Conservation (phyloP, 805 yeast genomes). For the Tetrapisispora namnaoensis region DNA sequence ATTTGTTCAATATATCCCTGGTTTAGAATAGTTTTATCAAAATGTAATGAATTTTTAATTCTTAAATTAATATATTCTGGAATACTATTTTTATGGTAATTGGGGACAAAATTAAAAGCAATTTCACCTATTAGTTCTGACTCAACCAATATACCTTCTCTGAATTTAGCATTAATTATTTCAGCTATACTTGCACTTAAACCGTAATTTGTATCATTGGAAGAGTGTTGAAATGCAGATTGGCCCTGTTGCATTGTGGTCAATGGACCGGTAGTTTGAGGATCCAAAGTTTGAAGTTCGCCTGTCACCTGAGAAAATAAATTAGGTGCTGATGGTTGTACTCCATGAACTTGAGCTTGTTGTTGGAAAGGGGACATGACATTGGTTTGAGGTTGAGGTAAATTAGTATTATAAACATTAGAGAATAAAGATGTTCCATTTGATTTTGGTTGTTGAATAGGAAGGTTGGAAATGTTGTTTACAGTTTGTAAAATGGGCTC, state of each 20-base stretch:
- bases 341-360: slow-evolving; percentile 8
- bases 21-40: slow-evolving; percentile 43
- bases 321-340: slow-evolving; percentile 26
- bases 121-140: slow-evolving; percentile 75
- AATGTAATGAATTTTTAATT: slow-evolving; percentile 33
- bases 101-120: slow-evolving; percentile 58
- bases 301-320: slow-evolving; percentile 25
- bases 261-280: slow-evolving; percentile 16
- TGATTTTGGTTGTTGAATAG: slow-evolving; percentile 7
- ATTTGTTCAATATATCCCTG: slow-evolving; percentile 43
- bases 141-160: slow-evolving; percentile 51
- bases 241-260: slow-evolving; percentile 15
- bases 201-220: slow-evolving; percentile 42
- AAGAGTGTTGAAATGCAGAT: slow-evolving; percentile 39
- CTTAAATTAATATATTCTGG: slow-evolving; percentile 38
- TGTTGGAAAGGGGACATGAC: not conserved
- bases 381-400: slow-evolving; percentile 4
- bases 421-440: not conserved
- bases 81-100: slow-evolving; percentile 20
- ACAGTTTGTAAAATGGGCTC: slow-evolving; percentile 9
- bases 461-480: not conserved
- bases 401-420: not conserved
- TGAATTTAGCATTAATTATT: slow-evolving; percentile 62
- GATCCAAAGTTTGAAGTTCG: slow-evolving; percentile 14
- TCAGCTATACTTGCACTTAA: slow-evolving; percentile 82